Conservation (phyloP, 768 basidiomycete species). For the Tricholomella constricta region DNA sequence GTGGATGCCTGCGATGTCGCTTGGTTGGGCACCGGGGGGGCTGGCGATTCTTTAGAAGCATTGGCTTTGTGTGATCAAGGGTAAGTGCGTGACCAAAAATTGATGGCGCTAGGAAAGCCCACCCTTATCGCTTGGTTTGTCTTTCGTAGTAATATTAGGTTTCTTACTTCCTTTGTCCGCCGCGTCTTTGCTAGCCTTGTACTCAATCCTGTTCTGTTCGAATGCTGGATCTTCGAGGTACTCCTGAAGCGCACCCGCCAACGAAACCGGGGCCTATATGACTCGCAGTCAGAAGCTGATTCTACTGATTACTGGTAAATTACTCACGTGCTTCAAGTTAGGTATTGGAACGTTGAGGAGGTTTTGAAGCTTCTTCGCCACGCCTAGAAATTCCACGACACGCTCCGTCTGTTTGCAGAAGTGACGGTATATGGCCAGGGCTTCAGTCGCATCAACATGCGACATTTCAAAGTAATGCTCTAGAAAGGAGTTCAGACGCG, state of each 20-base stretch:
- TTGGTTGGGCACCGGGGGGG: not conserved
- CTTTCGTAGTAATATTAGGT: conserved; percentile 13
- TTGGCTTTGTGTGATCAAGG: not conserved
- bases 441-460: conserved; percentile 83
- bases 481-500: conserved; percentile 32
- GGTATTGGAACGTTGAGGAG: conserved; percentile 93
- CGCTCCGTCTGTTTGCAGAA: conserved; percentile 94
- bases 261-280: conserved; percentile 83
- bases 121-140: conserved; percentile 32
- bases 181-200: conserved; percentile 77
- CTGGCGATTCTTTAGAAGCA: conserved; percentile 2
- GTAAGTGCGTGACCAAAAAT: not conserved
- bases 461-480: conserved; percentile 99
- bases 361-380: conserved; percentile 92
- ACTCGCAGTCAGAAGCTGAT: not conserved
- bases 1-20: conserved; percentile 15
- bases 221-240: conserved; percentile 97
- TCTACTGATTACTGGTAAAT: not conserved
- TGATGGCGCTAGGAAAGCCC: conserved; percentile 13
- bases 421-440: conserved; percentile 85
- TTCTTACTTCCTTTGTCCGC: conserved; percentile 44
- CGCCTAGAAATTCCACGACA: conserved; percentile 90
- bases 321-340: conserved; percentile 82
- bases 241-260: conserved; percentile 93
- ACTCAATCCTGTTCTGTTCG: conserved; percentile 92